Conservation (phyloP, 345 rosid genomes). For the Melaleuca alternifolia region DNA sequence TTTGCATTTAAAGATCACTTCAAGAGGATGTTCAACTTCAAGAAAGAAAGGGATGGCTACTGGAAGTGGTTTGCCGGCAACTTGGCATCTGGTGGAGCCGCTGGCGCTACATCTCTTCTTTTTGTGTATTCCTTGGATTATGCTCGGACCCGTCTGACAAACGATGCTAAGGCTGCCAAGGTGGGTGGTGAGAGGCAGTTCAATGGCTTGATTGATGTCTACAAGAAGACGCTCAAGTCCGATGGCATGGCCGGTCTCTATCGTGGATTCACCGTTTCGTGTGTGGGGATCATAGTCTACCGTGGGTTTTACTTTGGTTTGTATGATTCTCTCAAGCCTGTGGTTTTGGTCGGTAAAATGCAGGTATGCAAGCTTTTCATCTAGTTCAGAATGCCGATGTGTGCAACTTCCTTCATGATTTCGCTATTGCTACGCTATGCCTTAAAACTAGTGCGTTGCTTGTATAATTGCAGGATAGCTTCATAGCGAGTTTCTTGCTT, state of each 20-base stretch:
- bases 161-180: slow-evolving; percentile 40
- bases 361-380: slow-evolving; percentile 19
- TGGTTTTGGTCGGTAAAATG: slow-evolving; percentile 29
- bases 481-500: slow-evolving; percentile 69
- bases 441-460: background rate
- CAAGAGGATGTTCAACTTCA: slow-evolving; percentile 47
- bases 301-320: slow-evolving; percentile 53
- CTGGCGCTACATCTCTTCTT: slow-evolving; percentile 49
- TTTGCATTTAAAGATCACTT: slow-evolving; percentile 53
- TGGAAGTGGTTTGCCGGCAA: slow-evolving; percentile 65
- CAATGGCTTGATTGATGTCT: slow-evolving; percentile 46
- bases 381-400: background rate
- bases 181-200: slow-evolving; percentile 51
- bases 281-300: slow-evolving; percentile 7
- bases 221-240: slow-evolving; percentile 38
- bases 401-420: background rate
- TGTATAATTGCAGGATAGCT: slow-evolving; percentile 48
- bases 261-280: slow-evolving; percentile 46
- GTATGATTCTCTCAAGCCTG: slow-evolving; percentile 63
- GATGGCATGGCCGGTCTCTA: slow-evolving; percentile 56
- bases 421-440: background rate
- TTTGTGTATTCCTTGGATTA: slow-evolving; percentile 53
- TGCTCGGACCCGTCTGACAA: slow-evolving; percentile 47
- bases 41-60: slow-evolving; percentile 48
- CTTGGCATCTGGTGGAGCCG: slow-evolving; percentile 59